phyloP scores from a whole-genome alignment of 2,329 filamentous ascomycete genomes.

The Pestalotiopsis sp. region DNA sequence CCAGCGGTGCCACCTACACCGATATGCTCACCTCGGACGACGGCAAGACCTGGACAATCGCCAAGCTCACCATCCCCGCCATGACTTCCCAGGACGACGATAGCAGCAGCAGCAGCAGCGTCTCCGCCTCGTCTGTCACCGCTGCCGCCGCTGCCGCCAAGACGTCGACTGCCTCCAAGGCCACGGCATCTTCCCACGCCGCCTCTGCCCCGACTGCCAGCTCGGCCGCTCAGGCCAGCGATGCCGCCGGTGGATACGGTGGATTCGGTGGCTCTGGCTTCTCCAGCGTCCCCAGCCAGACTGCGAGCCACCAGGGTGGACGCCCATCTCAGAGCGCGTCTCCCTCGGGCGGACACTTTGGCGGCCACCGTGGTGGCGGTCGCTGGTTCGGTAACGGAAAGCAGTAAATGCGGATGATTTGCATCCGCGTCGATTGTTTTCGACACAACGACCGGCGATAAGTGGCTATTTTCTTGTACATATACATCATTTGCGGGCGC shows the following conservation, averaged over 20 bases:
- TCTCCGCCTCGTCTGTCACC: not conserved
- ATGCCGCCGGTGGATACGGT: not conserved
- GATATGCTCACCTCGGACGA: slow-evolving; percentile 6
- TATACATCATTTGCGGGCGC: not conserved
- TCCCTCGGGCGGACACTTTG: not conserved
- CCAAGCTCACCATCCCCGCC: slow-evolving; percentile 5
- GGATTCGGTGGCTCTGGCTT: not conserved
- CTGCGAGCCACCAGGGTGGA: not conserved
- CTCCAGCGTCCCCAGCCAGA: not conserved
- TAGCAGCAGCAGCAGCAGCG: not conserved
- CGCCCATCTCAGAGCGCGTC: not conserved
- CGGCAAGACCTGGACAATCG: slow-evolving; percentile 4
- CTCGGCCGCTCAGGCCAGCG: not conserved
- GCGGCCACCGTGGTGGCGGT: not conserved
- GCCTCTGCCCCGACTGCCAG: not conserved
- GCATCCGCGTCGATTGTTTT: not conserved
- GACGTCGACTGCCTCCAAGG: not conserved
- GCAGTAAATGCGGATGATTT: not conserved
- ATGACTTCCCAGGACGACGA: not conserved
- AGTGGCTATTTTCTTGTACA: not conserved
- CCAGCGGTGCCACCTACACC: slow-evolving; percentile 2
- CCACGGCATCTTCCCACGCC: not conserved
- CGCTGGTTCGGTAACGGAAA: not conserved
- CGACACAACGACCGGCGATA: not conserved
- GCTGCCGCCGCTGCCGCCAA: not conserved